Evolutionary conservation across 2,329 filamentous ascomycete species (phyloP), one percentile per base, ranked within the genome.

Genomic region (Penicillium decumbens): DNA sequence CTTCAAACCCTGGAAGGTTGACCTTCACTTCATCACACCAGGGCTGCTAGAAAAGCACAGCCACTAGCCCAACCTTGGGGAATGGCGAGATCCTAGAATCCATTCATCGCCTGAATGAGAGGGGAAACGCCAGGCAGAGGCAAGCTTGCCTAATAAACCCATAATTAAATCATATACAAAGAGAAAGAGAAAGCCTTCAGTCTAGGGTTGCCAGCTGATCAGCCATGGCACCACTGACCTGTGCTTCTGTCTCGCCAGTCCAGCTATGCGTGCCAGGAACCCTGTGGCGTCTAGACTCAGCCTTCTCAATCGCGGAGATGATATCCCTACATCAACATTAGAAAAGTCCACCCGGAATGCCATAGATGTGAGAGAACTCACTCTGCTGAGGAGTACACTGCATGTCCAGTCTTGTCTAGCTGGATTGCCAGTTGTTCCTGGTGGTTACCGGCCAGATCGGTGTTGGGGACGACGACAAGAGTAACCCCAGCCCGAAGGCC

Each of bases 391-490:
- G 86, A 87, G 60, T 84, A 79, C n/a, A 91, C 77, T 2, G 89
- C 82, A 70, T 95, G 95, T 23, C 86, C 85, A 58, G 89, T 81
- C 23, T 77, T 73, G 28, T 86, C 81, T 49, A 97, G 79, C 57
- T 88, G 84, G 43, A 83, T 77, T 0, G 92, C 92, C 47, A 98
- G 80, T 68, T 97, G 89, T 18, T 83, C 80, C 70, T 98, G 93
- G 66, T 98, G 93, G 62, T 98, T 92, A 64, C 95, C 84, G 60
- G 95, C 79, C 0, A 98, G 79, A 6, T 77, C 76, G 1, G 83
- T 79, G 67, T 98, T 98, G 2, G 92, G 88, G 2, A 98, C 90
- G 0, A 95, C 89, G 43, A 98, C 80, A n/a, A 97, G 75, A 2
- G 88, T 85, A 0, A 90, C 75, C 12, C 82, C 80, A 45, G 87